Percentiles rank a stretch among this genome's conserved stretches.
These are phyloP conservation scores for Chrysoporthe cubensis DNA, from an alignment of 2,329 filamentous ascomycete genomes.

Conservation along the genomic window DNA sequence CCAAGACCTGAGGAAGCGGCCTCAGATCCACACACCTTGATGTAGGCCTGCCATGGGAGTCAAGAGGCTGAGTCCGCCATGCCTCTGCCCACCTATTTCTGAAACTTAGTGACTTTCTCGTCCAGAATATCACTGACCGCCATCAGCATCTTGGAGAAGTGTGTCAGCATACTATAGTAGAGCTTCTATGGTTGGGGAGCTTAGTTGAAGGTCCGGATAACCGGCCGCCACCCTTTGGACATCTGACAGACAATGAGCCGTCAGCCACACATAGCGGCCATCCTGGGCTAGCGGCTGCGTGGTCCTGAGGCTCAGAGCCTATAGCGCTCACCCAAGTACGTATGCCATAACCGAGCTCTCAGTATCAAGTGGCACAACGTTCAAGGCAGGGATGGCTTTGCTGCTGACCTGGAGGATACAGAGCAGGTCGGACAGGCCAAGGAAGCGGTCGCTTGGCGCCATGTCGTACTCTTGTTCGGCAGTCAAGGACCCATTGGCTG, in stretches of 20 bases:
- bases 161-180: not conserved
- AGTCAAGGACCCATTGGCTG: not conserved
- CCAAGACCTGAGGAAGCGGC: not conserved
- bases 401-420: not conserved
- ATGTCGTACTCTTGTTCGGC: not conserved
- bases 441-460: not conserved
- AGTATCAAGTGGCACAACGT: too few relatives aligned
- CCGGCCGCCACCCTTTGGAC: not conserved
- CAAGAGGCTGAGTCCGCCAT: not conserved
- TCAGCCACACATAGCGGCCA: conserved; percentile 5
- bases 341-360: not conserved
- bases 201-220: not conserved
- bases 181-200: not conserved
- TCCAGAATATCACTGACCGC: conserved; percentile 51
- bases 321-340: not conserved
- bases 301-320: not conserved
- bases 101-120: conserved; percentile 31
- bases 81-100: conserved; percentile 17
- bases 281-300: not conserved
- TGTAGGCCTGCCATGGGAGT: not conserved
- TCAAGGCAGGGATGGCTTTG: not conserved
- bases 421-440: not conserved
- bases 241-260: too few relatives aligned
- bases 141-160: conserved; percentile 51
- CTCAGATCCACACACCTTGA: not conserved